Evolutionary conservation across 1,284 basidiomycete species (phyloP).

Genomic region (Ganoderma boninense): DNA sequence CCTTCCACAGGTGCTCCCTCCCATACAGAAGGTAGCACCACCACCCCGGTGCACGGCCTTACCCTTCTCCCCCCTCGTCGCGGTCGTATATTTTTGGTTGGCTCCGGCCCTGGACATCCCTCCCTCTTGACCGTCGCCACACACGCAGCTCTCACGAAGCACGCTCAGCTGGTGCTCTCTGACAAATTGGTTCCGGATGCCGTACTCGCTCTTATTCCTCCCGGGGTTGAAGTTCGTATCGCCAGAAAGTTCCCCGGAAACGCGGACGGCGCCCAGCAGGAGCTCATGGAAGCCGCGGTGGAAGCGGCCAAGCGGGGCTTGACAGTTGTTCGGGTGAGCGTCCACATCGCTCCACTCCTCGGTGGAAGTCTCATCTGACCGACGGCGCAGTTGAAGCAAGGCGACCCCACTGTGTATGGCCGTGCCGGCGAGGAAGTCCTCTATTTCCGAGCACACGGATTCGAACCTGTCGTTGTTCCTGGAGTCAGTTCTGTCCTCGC

Average conservation of each 20-base stretch:
- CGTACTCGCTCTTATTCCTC: constrained; percentile 89
- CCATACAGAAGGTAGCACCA: constrained; percentile 27
- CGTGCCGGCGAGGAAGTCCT: constrained; percentile 95
- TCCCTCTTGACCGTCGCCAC: constrained; percentile 91
- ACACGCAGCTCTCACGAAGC: constrained; percentile 79
- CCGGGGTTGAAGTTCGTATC: constrained; percentile 76
- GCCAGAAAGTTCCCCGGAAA: constrained; percentile 98
- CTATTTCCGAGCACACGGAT: constrained; percentile 87
- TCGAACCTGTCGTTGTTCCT: constrained; percentile 86
- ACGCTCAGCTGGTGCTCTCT: constrained; percentile 88
- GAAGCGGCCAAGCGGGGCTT: constrained; percentile 83
- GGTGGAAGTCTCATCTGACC: neutral
- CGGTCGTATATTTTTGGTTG: constrained; percentile 88
- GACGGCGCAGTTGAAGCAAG: constrained; percentile 85
- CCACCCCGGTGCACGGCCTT: constrained; percentile 36
- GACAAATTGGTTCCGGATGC: constrained; percentile 97
- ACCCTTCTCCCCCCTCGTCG: constrained; percentile 42
- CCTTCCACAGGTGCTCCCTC: constrained; percentile 8
- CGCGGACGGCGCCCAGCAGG: constrained; percentile 92
- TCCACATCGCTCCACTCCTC: neutral
- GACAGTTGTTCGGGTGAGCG: constrained; percentile 84
- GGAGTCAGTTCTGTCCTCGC: constrained; percentile 92
- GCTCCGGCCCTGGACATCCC: constrained; percentile 95
- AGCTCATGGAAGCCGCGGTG: constrained; percentile 92
- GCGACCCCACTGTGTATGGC: constrained; percentile 95